A percentile compares a stretch with the other conserved stretches of the same genome.
phyloP scores from a whole-genome alignment of 2,329 filamentous ascomycete species.

The Tolypocladium endophyticum region DNA sequence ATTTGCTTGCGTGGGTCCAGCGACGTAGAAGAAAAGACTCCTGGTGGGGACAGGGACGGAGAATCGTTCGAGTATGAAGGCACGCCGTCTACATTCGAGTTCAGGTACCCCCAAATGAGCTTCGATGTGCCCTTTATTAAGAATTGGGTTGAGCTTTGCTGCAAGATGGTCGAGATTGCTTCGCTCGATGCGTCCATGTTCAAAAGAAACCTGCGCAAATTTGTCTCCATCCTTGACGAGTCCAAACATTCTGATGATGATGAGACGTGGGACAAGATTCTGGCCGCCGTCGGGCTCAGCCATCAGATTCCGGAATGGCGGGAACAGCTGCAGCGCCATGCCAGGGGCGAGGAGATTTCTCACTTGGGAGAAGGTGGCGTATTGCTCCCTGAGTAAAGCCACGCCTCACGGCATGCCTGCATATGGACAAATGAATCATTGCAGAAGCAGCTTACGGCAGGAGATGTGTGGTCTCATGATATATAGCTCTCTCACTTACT shows the following conservation, averaged over 20 bases:
- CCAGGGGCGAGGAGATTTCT: not conserved
- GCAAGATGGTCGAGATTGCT: slow-evolving; percentile 7
- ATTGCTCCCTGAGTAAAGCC: not conserved
- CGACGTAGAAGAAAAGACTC: not conserved
- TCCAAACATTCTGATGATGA: not conserved
- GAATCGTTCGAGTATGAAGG: not conserved
- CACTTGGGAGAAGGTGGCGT: not conserved
- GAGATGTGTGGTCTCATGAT: too few species aligned
- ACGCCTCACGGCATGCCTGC: not conserved
- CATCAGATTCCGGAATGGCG: not conserved
- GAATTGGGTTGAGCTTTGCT: slow-evolving; percentile 11
- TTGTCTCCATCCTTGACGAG: not conserved
- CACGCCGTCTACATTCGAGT: slow-evolving; percentile 11
- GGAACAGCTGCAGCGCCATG: not conserved
- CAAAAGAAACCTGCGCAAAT: not conserved
- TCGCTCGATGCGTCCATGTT: not conserved
- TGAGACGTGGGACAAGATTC: not conserved
- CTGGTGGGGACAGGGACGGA: not conserved
- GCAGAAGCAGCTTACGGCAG: too few species aligned
- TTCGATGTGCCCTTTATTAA: slow-evolving; percentile 11
- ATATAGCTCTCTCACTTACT: too few species aligned
- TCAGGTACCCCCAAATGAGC: slow-evolving; percentile 14
- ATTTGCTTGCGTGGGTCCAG: not conserved
- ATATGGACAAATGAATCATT: not conserved
- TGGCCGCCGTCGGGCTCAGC: not conserved